Evolutionary conservation across 805 yeast species (phyloP).

Genomic region (Cyberlindnera petersonii): DNA sequence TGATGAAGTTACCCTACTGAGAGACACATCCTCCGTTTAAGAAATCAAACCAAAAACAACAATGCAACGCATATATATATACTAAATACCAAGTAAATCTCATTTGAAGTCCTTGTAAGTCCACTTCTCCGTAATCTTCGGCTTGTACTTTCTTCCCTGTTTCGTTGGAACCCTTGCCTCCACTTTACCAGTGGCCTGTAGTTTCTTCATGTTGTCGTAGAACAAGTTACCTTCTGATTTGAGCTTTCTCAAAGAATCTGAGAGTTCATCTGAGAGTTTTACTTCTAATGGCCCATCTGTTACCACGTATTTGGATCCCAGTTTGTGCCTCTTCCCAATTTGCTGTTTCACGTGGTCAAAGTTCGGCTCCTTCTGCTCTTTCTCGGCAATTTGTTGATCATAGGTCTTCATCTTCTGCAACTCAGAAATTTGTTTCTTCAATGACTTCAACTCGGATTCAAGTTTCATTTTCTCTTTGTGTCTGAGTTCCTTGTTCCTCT

Average conservation of each 20-base stretch:
- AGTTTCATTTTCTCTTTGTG: conserved; percentile 57
- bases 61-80: not conserved
- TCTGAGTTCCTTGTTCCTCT: conserved; percentile 67
- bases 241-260: conserved; percentile 76
- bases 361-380: conserved; percentile 27
- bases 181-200: conserved; percentile 82
- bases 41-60: no score
- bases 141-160: conserved; percentile 62
- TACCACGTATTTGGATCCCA: conserved; percentile 46
- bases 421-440: conserved; percentile 59
- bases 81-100: not conserved
- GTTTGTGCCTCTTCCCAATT: conserved; percentile 31
- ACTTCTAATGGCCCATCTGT: conserved; percentile 55
- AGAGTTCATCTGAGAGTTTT: conserved; percentile 83
- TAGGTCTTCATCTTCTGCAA: conserved; percentile 44
- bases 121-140: conserved; percentile 87
- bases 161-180: conserved; percentile 74
- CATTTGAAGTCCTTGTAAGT: conserved; percentile 82
- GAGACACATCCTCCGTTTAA: no score
- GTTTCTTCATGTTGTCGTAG: conserved; percentile 72
- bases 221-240: conserved; percentile 88
- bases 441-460: conserved; percentile 49
- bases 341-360: conserved; percentile 16
- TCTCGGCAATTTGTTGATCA: conserved; percentile 28
- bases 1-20: no score